Conservation (phyloP, 208 protist genomes). For the Leishmania aethiopica region DNA sequence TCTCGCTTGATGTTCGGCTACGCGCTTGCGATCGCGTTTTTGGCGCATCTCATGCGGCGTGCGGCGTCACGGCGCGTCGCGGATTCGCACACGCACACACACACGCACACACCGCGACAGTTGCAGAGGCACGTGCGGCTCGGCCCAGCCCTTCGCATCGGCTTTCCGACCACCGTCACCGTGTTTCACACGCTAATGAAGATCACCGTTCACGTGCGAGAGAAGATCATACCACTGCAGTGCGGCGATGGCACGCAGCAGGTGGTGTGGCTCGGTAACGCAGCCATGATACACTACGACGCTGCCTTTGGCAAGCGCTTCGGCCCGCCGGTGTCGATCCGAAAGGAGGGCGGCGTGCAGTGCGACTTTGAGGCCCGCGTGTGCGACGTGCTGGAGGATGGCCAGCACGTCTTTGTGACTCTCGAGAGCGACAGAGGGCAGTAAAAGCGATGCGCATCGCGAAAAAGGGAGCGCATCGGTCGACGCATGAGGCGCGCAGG, state of each 20-base stretch:
- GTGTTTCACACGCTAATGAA: slow-evolving; percentile 42
- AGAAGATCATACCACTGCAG: slow-evolving; percentile 81
- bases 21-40: not conserved
- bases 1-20: not conserved
- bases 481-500: not conserved
- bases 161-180: not conserved
- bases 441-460: not conserved
- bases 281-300: slow-evolving; percentile 92
- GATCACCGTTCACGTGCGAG: slow-evolving; percentile 83
- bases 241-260: slow-evolving; percentile 89
- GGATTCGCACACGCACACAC: not conserved
- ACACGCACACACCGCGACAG: not conserved
- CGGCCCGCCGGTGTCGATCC: slow-evolving; percentile 69
- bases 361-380: slow-evolving; percentile 73
- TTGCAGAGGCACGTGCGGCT: not conserved
- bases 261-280: slow-evolving; percentile 84
- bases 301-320: slow-evolving; percentile 63
- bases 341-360: slow-evolving; percentile 81
- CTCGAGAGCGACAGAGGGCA: slow-evolving; percentile 41
- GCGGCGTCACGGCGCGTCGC: not conserved
- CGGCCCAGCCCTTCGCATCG: not conserved
- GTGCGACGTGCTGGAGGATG: slow-evolving; percentile 79
- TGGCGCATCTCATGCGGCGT: not conserved
- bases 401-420: slow-evolving; percentile 84
- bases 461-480: not conserved